Base-by-base conservation (phyloP, 2,329 filamentous ascomycete species). In the Xylariaceae sp. region DNA sequence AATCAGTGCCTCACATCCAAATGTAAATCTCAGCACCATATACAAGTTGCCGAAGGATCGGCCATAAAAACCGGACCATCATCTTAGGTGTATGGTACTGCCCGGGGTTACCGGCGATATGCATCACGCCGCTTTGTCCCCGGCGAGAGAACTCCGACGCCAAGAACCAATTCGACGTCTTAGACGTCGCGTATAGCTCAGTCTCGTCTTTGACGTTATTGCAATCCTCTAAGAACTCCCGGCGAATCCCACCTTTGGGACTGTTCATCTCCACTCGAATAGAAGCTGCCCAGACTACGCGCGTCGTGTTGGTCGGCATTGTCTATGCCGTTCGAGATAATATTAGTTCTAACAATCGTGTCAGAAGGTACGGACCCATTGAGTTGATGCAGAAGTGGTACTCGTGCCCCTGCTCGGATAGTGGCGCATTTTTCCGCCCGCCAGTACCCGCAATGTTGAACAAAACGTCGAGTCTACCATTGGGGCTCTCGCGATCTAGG, bases 381-480 rank as follows among this genome's bases (percentile, higher is more conserved):
- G 48, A 49, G 23, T 57, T 59, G 12, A 48, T 48, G 10, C 43
- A 44, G 17, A 60, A 55, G 25, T 55, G 56, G 14, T 58, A 54
- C 40, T 60, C 56, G 27, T 53, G 42, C 8, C 53, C 57, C 37
- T 58, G 53, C 4, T 22, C 34, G 6, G 48, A 50, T 4, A 17
- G 27, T 0, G 51, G 52, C 1, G 51, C 53, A n/a, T 58, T 41
- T 6, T 49, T 53, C 21, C 42, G 27, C 19, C 48, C 46, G n/a
- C 54, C 54, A 2, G 49, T 55, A 22, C 53, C 58, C 8, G 53
- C 54, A 14, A 58, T 59, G 43, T 57, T 57, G 43, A 57, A 56
- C 25, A 60, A 34, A 10, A 52, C 23, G n/a, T 60, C 48, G 8
- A 59, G 52, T 21, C 52, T 37, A 1, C 22, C 16, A n/a, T n/a